Percentiles rank a stretch among this genome's conserved stretches.
Conservation (phyloP, 2,329 filamentous ascomycete genomes). For the Pezicula neosporulosa region DNA sequence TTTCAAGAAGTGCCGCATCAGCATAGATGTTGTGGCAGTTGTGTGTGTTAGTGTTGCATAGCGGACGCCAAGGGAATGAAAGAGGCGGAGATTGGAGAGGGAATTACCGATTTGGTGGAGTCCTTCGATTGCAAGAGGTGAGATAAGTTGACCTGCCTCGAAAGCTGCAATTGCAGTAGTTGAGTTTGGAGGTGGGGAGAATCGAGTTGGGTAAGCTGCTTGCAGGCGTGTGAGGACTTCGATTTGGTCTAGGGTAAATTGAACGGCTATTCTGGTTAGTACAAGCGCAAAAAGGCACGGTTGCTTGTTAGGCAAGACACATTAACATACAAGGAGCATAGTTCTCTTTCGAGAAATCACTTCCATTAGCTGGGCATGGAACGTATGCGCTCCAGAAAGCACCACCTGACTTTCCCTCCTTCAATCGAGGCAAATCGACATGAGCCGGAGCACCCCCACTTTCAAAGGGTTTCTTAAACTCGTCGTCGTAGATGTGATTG, state of each 20-base stretch:
- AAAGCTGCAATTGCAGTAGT: constrained; percentile 60
- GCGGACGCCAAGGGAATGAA: constrained; percentile 74
- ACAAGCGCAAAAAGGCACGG: neutral
- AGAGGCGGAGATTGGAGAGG: constrained; percentile 69
- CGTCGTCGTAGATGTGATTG: constrained; percentile 73
- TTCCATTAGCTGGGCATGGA: constrained; percentile 68
- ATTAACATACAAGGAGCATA: constrained; percentile 60
- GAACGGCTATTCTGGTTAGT: constrained; percentile 44
- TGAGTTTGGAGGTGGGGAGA: constrained; percentile 61
- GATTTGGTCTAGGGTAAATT: constrained; percentile 69
- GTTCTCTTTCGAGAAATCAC: constrained; percentile 70
- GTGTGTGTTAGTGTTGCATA: constrained; percentile 91
- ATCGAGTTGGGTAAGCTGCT: constrained; percentile 61
- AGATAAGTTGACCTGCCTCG: constrained; percentile 62
- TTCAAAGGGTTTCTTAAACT: constrained; percentile 74
- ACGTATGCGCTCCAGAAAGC: constrained; percentile 93
- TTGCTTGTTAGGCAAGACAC: neutral
- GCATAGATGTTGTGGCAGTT: constrained; percentile 91
- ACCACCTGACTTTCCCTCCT: constrained; percentile 69
- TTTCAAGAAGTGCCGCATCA: constrained; percentile 70
- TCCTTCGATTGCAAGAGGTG: constrained; percentile 78
- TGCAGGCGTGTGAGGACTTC: constrained; percentile 67
- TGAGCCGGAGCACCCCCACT: constrained; percentile 66
- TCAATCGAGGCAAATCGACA: constrained; percentile 75
- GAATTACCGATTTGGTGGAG: constrained; percentile 93